Percentiles rank a stretch among this genome's conserved stretches.
phyloP scores from a whole-genome alignment of 352 stramenopile genomes.

The Phytopythium helicoides region DNA sequence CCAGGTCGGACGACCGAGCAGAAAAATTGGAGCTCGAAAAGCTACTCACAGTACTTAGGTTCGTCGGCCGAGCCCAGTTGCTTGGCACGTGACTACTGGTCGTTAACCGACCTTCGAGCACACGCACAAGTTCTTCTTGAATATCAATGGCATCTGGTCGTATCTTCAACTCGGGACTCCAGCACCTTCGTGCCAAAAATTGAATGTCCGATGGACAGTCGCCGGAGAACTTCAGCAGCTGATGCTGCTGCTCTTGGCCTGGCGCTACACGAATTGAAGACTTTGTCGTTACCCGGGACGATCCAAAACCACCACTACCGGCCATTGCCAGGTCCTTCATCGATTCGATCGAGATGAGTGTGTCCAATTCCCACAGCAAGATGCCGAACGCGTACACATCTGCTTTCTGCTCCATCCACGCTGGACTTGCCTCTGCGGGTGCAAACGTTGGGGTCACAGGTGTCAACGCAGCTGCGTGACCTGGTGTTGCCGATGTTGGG shows the following conservation, averaged over 20 bases:
- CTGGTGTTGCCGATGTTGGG: not conserved
- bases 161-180: constrained; percentile 39
- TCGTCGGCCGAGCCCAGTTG: constrained; percentile 56
- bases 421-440: constrained; percentile 9
- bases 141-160: constrained; percentile 67
- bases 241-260: constrained; percentile 27
- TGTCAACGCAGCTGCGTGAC: constrained; percentile 3
- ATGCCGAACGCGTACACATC: constrained; percentile 75
- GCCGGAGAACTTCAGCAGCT: constrained; percentile 55
- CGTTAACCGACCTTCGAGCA: constrained; percentile 64
- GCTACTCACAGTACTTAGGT: constrained; percentile 36
- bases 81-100: constrained; percentile 35
- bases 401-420: constrained; percentile 38
- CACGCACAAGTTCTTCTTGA: constrained; percentile 68
- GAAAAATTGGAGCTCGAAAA: constrained; percentile 42
- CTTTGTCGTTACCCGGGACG: not conserved
- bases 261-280: not conserved
- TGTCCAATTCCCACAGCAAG: constrained; percentile 76
- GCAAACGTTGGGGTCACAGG: constrained; percentile 10
- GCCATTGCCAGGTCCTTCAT: constrained; percentile 40
- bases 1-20: constrained; percentile 30
- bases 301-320: not conserved
- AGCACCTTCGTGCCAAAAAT: constrained; percentile 54
- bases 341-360: constrained; percentile 58
- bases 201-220: constrained; percentile 63